phyloP scores from a whole-genome alignment of 345 rosid genomes.

The Carallia brachiata region DNA sequence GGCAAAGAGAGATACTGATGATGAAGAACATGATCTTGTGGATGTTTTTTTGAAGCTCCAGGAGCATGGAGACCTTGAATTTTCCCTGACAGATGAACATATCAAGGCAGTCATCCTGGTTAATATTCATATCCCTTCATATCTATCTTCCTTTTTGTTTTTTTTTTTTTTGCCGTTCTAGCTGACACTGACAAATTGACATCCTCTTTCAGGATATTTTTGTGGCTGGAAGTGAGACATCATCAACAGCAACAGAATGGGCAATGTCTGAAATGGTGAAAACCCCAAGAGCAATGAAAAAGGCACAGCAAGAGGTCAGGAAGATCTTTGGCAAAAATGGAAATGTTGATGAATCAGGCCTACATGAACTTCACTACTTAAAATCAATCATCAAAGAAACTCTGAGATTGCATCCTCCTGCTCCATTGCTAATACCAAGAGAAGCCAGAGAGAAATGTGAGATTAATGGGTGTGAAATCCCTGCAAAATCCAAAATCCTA shows the following conservation, averaged over 20 bases:
- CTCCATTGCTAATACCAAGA: no score
- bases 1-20: neutral
- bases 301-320: conserved; percentile 33
- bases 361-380: no score
- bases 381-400: no score
- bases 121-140: neutral
- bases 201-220: conserved; percentile 23
- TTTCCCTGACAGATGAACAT: conserved; percentile 1
- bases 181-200: no score
- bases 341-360: conserved; percentile 11
- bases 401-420: no score
- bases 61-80: conserved; percentile 7
- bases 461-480: no score
- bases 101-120: conserved; percentile 23
- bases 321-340: conserved; percentile 13
- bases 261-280: conserved; percentile 27
- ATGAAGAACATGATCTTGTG: conserved; percentile 6
- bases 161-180: no score
- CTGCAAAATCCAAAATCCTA: no score
- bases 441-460: no score
- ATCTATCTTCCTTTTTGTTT: neutral
- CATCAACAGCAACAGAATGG: conserved; percentile 27
- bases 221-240: conserved; percentile 30
- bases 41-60: conserved; percentile 25
- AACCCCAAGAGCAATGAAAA: conserved; percentile 19